Evolutionary conservation across 768 basidiomycete species (phyloP).

Genomic region (Kwoniella sp.): DNA sequence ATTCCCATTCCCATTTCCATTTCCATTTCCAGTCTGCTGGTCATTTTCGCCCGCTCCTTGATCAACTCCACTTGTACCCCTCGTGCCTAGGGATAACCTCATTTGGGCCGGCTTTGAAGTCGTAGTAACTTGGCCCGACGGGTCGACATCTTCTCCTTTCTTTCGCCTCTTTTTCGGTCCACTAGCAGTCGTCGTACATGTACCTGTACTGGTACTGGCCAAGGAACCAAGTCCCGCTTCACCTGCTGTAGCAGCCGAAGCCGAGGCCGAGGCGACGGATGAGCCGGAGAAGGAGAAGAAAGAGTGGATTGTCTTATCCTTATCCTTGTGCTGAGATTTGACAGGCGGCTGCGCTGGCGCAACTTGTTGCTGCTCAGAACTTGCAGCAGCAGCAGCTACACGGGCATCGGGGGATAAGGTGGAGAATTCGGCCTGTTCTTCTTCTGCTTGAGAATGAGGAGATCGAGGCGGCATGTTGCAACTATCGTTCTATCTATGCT

Average conservation of each 20-base stretch:
- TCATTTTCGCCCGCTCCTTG: neutral
- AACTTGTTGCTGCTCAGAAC: no score
- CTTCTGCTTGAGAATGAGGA: no score
- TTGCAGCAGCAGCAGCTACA: no score
- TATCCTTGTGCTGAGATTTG: neutral
- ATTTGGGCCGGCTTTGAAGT: neutral
- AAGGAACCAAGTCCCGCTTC: neutral
- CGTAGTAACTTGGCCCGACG: no score
- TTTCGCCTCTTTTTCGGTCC: conserved; percentile 11
- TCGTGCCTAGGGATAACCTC: neutral
- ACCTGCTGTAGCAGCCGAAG: neutral
- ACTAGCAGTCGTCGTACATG: no score
- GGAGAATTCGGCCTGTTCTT: no score
- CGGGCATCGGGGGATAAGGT: no score
- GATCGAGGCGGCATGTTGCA: no score
- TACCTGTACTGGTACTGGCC: neutral
- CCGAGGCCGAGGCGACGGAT: neutral
- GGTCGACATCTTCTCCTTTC: conserved; percentile 10
- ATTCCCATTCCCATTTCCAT: conserved; percentile 10
- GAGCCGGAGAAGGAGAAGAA: neutral
- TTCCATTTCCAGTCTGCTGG: neutral
- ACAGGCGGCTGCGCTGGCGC: no score
- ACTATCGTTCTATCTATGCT: no score
- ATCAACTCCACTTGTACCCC: neutral
- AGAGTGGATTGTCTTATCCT: neutral